Evolutionary conservation across 768 basidiomycete genomes (phyloP).

Genomic region (Tricholoma furcatifolium): DNA sequence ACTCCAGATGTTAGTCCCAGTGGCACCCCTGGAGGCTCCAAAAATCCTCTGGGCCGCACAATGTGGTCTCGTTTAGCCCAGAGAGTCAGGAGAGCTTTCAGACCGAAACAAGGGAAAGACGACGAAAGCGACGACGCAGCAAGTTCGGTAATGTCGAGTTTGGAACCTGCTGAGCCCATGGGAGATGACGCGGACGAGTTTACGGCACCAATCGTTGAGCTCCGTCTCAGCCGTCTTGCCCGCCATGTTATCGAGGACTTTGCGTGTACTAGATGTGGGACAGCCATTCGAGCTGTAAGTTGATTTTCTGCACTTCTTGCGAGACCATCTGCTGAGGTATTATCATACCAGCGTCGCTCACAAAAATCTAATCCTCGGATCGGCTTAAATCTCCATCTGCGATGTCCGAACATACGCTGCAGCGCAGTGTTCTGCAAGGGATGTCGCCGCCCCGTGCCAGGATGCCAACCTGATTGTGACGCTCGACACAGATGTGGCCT

Average conservation of each 20-base stretch:
- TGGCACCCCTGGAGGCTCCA: too few relatives aligned
- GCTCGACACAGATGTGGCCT: slow-evolving; percentile 1
- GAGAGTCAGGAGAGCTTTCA: too few relatives aligned
- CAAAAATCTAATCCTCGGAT: neutral
- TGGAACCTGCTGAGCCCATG: neutral
- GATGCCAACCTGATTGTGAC: slow-evolving; percentile 1
- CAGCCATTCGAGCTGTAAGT: slow-evolving; percentile 5
- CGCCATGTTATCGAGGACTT: neutral
- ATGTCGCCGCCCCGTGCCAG: neutral
- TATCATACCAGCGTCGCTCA: neutral
- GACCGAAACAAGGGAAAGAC: too few relatives aligned
- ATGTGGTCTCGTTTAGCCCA: too few relatives aligned
- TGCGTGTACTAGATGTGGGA: neutral
- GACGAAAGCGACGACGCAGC: too few relatives aligned
- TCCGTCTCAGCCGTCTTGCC: neutral
- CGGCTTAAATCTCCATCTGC: slow-evolving; percentile 1
- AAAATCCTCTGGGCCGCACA: too few relatives aligned
- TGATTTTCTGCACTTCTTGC: neutral
- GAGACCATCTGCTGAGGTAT: neutral
- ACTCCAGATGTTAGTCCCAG: too few relatives aligned
- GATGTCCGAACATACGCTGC: slow-evolving; percentile 2
- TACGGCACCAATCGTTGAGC: neutral
- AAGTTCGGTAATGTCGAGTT: too few relatives aligned
- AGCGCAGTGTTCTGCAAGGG: slow-evolving; percentile 3
- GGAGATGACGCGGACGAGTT: neutral